Base-by-base conservation (phyloP, 495 filamentous ascomycete species). In the Xylaria nigripes region DNA sequence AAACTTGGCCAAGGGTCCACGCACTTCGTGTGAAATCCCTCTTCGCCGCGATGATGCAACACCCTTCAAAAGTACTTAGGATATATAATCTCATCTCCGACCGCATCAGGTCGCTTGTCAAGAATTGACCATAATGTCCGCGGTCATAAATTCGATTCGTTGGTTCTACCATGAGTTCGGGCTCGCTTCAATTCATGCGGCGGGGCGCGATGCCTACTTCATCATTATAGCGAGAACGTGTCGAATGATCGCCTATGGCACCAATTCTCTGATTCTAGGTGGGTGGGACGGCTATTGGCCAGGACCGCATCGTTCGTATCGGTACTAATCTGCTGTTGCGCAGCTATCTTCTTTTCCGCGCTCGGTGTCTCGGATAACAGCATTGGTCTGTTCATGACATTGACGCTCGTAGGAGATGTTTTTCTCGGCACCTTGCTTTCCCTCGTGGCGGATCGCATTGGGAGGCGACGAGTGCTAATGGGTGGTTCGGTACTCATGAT, bases 301-400 rank as follows among this genome's bases (percentile, higher is more conserved):
- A 44, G n/a, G 16, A 19, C 22, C 15, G 36, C 72, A 13, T 21
- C 15, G n/a, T 45, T 22, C 25, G 1, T 12, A 12, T 15, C 7
- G 12, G 18, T 30, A 30, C 22, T 58, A 48, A 54, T 41, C 13
- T 42, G 13, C 16, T 16, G 15, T 15, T 12, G 25, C 41, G 15
- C 12, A 66, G 63, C 61, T 24, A 66, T 66, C 30, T 74, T 86
- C 62, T 76, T 94, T 43, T 79, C 79, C 0, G 78, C 80, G 5
- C 68, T 93, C 19, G 74, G 73, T 10, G 80, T 84, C 57, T 77
- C 86, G 0, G 82, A 88, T 60, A 74, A 81, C n/a, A 73, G 73
- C n/a, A 90, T 87, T 41, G 90, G 90, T 15, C 73, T 90, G 4
- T 93, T 95, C 67, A 95, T 95, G 88, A 90, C 86, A 3, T 69